phyloP scores from a whole-genome alignment of 2,329 filamentous ascomycete genomes.

The Escovopsis weberi region DNA sequence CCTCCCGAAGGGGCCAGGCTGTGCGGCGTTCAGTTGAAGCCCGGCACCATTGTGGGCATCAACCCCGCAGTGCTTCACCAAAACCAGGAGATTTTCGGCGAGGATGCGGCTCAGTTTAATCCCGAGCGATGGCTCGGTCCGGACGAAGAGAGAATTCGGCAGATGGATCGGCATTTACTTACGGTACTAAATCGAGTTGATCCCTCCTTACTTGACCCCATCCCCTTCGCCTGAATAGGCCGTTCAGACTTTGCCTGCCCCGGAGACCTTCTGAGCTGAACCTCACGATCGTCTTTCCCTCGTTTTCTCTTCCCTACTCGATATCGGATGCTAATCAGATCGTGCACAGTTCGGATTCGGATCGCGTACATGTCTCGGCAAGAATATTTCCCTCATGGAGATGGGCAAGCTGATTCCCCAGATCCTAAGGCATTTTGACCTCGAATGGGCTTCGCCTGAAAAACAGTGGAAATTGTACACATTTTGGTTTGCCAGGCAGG shows the following conservation, averaged over 20 bases:
- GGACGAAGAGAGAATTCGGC: conserved; percentile 1
- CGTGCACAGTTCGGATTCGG: conserved; percentile 33
- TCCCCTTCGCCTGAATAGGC: not conserved
- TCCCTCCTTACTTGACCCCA: too few relatives aligned
- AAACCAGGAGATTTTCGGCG: conserved; percentile 39
- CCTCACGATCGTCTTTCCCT: not conserved
- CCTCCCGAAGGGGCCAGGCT: conserved; percentile 1
- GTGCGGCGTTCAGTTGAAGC: conserved; percentile 3
- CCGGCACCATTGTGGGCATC: conserved; percentile 22
- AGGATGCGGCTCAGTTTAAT: conserved; percentile 37
- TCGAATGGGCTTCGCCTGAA: not conserved
- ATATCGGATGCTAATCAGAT: not conserved
- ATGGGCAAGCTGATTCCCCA: conserved; percentile 9
- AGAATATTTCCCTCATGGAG: conserved; percentile 9
- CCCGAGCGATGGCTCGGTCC: conserved; percentile 37
- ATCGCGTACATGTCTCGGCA: conserved; percentile 32
- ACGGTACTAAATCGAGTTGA: not conserved
- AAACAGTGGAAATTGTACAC: not conserved
- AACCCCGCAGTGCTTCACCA: conserved; percentile 34
- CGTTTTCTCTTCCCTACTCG: too few relatives aligned
- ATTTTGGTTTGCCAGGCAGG: not conserved
- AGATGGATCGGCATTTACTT: conserved; percentile 7
- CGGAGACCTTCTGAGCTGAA: too few relatives aligned
- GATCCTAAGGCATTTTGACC: conserved; percentile 4
- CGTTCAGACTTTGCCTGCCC: too few relatives aligned